Percentiles rank a stretch among this genome's conserved stretches.
phyloP scores from a whole-genome alignment of 192 early-diverging fungal species.

The Neocallimastix lanati region DNA sequence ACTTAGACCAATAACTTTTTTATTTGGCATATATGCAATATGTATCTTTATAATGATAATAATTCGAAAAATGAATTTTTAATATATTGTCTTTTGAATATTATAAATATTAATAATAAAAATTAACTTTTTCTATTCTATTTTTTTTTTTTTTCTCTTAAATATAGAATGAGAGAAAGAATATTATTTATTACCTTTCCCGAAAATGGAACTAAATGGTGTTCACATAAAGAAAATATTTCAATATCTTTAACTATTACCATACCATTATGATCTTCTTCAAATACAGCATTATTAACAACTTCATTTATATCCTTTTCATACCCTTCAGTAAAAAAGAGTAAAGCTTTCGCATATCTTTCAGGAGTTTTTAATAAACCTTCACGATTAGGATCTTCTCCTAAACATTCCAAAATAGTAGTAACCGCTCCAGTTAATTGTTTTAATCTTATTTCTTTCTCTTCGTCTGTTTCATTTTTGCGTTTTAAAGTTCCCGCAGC shows the following conservation, averaged over 20 bases:
- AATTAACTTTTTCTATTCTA: too few species aligned
- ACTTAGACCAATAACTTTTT: conserved; percentile 81
- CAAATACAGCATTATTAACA: conserved; percentile 88
- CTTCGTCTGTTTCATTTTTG: conserved; percentile 55
- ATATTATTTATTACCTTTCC: too few species aligned
- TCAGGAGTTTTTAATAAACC: conserved; percentile 89
- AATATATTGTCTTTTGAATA: too few species aligned
- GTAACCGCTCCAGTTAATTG: conserved; percentile 72
- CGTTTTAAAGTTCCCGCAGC: conserved; percentile 49
- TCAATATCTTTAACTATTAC: conserved; percentile 98
- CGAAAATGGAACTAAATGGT: conserved; percentile 94
- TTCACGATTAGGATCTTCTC: conserved; percentile 86
- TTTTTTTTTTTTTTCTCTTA: too few species aligned
- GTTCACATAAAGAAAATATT: conserved; percentile 92
- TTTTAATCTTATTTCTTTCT: conserved; percentile 43
- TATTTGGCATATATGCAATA: conserved; percentile 93
- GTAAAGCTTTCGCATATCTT: conserved; percentile 87
- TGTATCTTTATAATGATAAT: too few species aligned
- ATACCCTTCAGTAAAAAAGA: conserved; percentile 98
- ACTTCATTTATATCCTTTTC: conserved; percentile 49
- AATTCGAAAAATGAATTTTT: too few species aligned
- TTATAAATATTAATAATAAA: too few species aligned
- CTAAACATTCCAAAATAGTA: conserved; percentile 77
- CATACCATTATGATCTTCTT: conserved; percentile 99
- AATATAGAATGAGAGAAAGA: too few species aligned